A percentile compares a stretch with the other conserved stretches of the same genome.
Conservation (phyloP, 2,329 filamentous ascomycete genomes). For the Chrysoporthe cubensis region DNA sequence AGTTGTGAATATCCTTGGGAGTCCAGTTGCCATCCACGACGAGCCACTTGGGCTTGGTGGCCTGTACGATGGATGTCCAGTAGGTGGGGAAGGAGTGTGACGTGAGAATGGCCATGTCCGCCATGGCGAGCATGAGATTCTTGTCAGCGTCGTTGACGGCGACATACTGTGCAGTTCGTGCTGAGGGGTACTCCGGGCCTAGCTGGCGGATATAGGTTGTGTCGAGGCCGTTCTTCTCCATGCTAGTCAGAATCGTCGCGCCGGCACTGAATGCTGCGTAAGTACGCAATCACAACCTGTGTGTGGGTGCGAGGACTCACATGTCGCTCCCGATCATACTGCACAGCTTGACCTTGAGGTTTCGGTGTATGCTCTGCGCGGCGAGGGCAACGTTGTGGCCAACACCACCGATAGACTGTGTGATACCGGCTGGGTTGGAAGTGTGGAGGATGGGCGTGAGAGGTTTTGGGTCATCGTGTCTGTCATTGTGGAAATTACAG, state of each 20-base stretch:
- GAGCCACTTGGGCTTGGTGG: constrained; percentile 71
- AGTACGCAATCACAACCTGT: not conserved
- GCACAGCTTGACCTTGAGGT: constrained; percentile 69
- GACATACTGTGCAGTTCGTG: constrained; percentile 86
- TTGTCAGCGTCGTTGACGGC: constrained; percentile 84
- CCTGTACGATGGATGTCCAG: constrained; percentile 64
- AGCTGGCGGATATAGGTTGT: constrained; percentile 65
- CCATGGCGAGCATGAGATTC: constrained; percentile 89
- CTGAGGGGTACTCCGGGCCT: constrained; percentile 49
- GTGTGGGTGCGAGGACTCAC: constrained; percentile 45
- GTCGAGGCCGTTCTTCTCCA: constrained; percentile 68
- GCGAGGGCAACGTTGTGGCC: constrained; percentile 90
- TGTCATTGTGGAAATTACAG: constrained; percentile 68
- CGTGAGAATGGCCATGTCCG: constrained; percentile 89
- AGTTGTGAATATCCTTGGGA: constrained; percentile 64
- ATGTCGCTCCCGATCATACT: constrained; percentile 81
- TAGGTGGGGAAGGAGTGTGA: constrained; percentile 53
- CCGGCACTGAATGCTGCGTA: constrained; percentile 60
- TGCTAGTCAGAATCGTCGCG: constrained; percentile 68
- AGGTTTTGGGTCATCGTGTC: constrained; percentile 33
- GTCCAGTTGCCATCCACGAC: constrained; percentile 90
- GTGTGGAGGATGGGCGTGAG: constrained; percentile 66
- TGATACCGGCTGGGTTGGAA: constrained; percentile 83
- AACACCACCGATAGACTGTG: constrained; percentile 85
- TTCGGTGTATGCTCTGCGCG: constrained; percentile 68